Base-by-base conservation (phyloP, 2,329 filamentous ascomycete genomes). In the Fusarium begoniae region DNA sequence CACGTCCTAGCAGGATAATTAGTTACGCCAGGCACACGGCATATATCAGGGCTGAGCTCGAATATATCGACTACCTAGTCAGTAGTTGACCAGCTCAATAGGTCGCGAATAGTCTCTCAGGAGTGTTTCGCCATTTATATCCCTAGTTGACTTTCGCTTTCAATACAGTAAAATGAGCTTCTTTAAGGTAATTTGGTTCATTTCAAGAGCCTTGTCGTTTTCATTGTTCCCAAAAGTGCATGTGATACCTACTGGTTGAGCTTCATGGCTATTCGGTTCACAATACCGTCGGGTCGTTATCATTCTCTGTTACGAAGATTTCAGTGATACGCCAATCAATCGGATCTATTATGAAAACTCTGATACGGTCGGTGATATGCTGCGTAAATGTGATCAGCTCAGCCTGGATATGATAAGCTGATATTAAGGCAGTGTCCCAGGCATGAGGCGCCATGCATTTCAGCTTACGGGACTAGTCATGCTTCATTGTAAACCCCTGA, bases 391-490 rank as follows among this genome's bases (percentile, higher is more conserved):
- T 38, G 17, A 37, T 45, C 28, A 28, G 28, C 54, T 66, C 54
- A 66, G 55, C 50, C 43, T 65, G 26, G 24, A 59, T 58, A 50
- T 61, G 53, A 58, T 55, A 72, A 73, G 70, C 53, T 57, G 63
- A 66, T 53, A 50, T 47, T 40, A 51, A 22, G 14, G 24, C 32
- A 66, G 48, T 50, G 58, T 55, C 45, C 28, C 55, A 53, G 50
- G 47, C 55, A 61, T 32, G 40, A 43, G 37, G 57, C 58, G 38
- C 45, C 71, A 65, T 51, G 48, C n/a, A 54, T 71, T 63, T 72
- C 55, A 69, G 51, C 66, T 54, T 50, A 48, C 45, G 45, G 35
- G 47, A 30, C 41, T 41, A 38, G 32, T 26, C 35, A 53, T 61
- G 51, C 44, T 59, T 59, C 48, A 32, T 37, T 60, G 38, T 44